Base-by-base conservation (phyloP, 306 rosid genomes). In the Pyrus betulifolia region DNA sequence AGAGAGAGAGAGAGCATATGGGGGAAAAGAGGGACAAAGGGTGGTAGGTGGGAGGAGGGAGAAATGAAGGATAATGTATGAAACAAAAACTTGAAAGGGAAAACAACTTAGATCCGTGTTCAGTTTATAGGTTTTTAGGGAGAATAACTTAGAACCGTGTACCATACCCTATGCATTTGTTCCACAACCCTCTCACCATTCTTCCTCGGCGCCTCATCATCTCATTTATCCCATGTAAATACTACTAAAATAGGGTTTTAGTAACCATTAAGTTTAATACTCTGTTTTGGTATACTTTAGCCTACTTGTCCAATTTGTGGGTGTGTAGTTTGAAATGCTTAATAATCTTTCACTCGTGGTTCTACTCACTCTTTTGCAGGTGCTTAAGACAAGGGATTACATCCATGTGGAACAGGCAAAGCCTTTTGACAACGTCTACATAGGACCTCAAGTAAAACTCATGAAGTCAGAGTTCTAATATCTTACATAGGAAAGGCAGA, bases 371-470 rank as follows among this genome's bases (percentile, higher is more conserved):
- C 33, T 63, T 83, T 74, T 87, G 74, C 91, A 96, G 99, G 98
- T 96, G 82, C 99, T 96, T 45, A 93, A 93, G 97, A 93, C 99
- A 35, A 89, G 84, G 89, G 99, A 96, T 84, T 93, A 93, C 84
- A 75, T 96, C 82, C 87, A 93, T 64, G 98, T 91, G 80, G 99
- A 93, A 60, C 99, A 96, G 85, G 73, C 78, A 38, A 84, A 82
- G 77, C 91, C 99, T 71, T 96, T 85, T 69, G 93, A 89, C 70
- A 82, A 79, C 78, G 82, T 96, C 69, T 78, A 62, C 82, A 66
- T 96, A 79, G 82, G 87, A 89, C 90, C 99, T 59, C 87, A 89
- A 72, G 65, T 75, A 82, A 96, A 93, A 90, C 96, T 96, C 78
- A 85, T 89, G 94, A 93, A 91, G 77, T 84, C 98, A 71, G 93